Base-by-base conservation (phyloP, 2,329 filamentous ascomycete genomes). In the Aureobasidium melanogenum region DNA sequence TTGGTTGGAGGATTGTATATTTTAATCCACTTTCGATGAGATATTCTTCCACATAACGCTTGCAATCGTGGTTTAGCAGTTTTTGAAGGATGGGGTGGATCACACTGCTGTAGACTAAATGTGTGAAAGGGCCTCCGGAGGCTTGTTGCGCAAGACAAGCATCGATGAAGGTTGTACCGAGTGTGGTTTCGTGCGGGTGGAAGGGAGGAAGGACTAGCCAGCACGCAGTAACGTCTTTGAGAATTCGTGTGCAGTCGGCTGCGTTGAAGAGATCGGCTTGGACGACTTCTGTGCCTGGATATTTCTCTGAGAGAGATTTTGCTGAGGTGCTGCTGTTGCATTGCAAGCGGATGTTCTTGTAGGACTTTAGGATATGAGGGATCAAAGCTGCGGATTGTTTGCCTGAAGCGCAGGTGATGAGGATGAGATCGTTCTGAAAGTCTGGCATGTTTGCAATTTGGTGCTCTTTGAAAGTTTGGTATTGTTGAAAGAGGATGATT, bases 361-460 rank as follows among this genome's bases (percentile, higher is more conserved):
- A 71, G 58, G 69, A 67, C 19, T 66, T 57, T 12, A 69, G 63
- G 12, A 77, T 64, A 3, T 72, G 66, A 7, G 73, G 73, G 38
- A 76, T 68, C 30, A 76, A 67, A 2, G 65, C 64, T 8, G 66
- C 63, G 63, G 68, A 67, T 66, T 76, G 74, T 55, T 74, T 75
- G 48, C 74, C 74, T 24, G 69, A 69, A 5, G 75, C 72, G 58
- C 69, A 73, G 39, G 73, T 76, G 28, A 77, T 63, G 32, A 75
- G 69, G 30, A 77, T 63, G 38, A 74, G 46, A 44, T 75, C 71
- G 24, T 69, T 69, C 10, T 64, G 62, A 34, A 62, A 63, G 47
- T 71, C 50, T 14, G 63, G 47, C 63, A 64, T 66, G 5, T 63
- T 24, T n/a, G 50, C 39, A 43, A 12, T 1, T 8, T 36, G n/a